phyloP scores from a whole-genome alignment of 2,329 filamentous ascomycete genomes.

The Pseudohalonectria lignicola region DNA sequence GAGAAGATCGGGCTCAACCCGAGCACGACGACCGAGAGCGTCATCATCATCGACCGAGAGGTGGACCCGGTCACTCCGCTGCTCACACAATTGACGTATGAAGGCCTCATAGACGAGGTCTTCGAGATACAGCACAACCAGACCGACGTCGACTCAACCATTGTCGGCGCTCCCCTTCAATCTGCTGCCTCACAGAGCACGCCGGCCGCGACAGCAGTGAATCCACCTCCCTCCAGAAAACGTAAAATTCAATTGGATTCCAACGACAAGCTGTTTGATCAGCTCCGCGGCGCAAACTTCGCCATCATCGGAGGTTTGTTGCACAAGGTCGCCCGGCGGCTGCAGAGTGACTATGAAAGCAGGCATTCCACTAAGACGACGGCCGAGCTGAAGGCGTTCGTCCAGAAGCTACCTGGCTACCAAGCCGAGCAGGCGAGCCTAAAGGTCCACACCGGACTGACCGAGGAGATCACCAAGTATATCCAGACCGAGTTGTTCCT shows the following conservation, averaged over 20 bases:
- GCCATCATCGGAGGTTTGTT: constrained; percentile 82
- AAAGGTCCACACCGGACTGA: constrained; percentile 83
- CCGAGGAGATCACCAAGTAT: constrained; percentile 90
- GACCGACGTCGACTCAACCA: constrained; percentile 81
- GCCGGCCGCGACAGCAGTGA: constrained; percentile 40
- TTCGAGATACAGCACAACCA: constrained; percentile 90
- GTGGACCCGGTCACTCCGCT: constrained; percentile 87
- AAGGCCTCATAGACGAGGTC: constrained; percentile 88
- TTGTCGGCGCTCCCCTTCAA: constrained; percentile 66
- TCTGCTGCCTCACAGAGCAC: constrained; percentile 30
- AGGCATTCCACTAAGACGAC: constrained; percentile 81
- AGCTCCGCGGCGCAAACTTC: constrained; percentile 87
- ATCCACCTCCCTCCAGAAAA: constrained; percentile 60
- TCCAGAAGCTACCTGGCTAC: constrained; percentile 83
- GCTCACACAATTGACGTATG: constrained; percentile 91
- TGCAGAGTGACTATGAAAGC: constrained; percentile 78
- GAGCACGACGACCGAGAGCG: constrained; percentile 76
- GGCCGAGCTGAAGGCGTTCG: constrained; percentile 85
- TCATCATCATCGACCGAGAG: constrained; percentile 92
- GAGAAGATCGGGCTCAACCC: constrained; percentile 65
- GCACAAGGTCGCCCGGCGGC: constrained; percentile 79
- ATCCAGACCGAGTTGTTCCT: constrained; percentile 86
- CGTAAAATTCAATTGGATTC: constrained; percentile 83
- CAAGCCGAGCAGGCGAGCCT: constrained; percentile 88
- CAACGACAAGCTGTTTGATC: constrained; percentile 77